A percentile compares a stretch with the other conserved stretches of the same genome.
Evolutionary conservation across 106 monocot species (phyloP).

Genomic region (Ottelia alismoides): DNA sequence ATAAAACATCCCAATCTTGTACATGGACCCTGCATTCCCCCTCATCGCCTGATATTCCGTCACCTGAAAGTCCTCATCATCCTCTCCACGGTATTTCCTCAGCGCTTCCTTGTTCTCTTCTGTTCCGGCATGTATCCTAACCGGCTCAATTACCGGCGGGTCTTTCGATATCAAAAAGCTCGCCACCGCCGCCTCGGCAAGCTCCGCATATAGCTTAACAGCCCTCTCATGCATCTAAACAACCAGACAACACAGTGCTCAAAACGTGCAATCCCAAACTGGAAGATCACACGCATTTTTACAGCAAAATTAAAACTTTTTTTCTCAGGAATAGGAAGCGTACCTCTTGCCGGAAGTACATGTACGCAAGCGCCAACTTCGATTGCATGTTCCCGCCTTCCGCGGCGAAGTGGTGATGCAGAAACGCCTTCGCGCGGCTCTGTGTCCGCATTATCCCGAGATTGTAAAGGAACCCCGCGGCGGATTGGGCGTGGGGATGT

Average conservation of each 20-base stretch:
- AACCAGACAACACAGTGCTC: neutral
- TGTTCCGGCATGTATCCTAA: constrained; percentile 67
- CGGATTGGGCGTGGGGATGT: constrained; percentile 63
- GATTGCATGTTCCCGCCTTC: constrained; percentile 77
- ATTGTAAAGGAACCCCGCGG: constrained; percentile 48
- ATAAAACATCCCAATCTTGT: constrained; percentile 62
- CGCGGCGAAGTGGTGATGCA: constrained; percentile 65
- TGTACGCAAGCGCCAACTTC: constrained; percentile 89
- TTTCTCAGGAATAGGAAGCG: too few species aligned
- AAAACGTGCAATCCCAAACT: too few species aligned
- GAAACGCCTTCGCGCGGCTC: constrained; percentile 43
- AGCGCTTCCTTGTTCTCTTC: constrained; percentile 85
- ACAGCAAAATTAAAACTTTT: too few species aligned
- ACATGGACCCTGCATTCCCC: constrained; percentile 62
- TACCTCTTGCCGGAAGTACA: constrained; percentile 78
- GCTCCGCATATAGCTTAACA: constrained; percentile 58
- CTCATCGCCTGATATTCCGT: constrained; percentile 78
- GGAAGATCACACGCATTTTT: too few species aligned
- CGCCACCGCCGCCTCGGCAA: constrained; percentile 87
- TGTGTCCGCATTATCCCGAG: constrained; percentile 30
- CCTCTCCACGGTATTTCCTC: constrained; percentile 78
- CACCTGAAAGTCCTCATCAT: constrained; percentile 89
- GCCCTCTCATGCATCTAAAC: constrained; percentile 76
- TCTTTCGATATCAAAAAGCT: constrained; percentile 84
- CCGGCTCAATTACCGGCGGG: constrained; percentile 60